Conservation (phyloP, 495 filamentous ascomycete species). For the Parathielavia hyrcaniae region DNA sequence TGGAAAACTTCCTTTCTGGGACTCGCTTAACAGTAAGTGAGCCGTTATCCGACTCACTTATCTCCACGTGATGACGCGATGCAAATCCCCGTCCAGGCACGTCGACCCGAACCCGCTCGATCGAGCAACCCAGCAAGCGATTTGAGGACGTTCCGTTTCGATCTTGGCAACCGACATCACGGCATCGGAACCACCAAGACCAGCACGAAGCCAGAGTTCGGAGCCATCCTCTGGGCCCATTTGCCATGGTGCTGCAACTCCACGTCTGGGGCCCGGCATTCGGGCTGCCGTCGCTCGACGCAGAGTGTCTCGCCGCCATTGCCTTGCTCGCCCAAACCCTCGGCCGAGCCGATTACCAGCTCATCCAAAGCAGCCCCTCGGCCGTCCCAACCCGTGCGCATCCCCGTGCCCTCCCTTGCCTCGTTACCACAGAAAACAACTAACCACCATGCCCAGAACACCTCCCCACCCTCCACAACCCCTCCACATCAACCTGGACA, state of each 20-base stretch:
- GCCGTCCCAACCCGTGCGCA: slow-evolving; percentile 69
- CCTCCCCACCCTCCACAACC: slow-evolving; percentile 67
- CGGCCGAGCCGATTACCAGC: slow-evolving; percentile 58
- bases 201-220: too few relatives aligned
- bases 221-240: neutral
- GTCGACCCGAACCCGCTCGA: neutral
- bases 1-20: slow-evolving; percentile 6
- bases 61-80: slow-evolving; percentile 21
- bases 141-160: neutral
- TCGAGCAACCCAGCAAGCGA: neutral
- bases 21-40: neutral
- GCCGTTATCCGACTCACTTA: slow-evolving; percentile 3
- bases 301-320: slow-evolving; percentile 76
- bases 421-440: too few relatives aligned
- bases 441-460: slow-evolving; percentile 49
- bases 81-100: neutral
- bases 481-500: slow-evolving; percentile 47
- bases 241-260: slow-evolving; percentile 55
- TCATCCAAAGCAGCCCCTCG: slow-evolving; percentile 67
- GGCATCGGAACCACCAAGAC: too few relatives aligned
- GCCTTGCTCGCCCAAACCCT: slow-evolving; percentile 59
- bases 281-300: slow-evolving; percentile 77
- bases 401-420: neutral
- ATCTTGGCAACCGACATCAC: neutral
- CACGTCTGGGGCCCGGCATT: slow-evolving; percentile 92